phyloP scores from a whole-genome alignment of 495 filamentous ascomycete genomes.

The Penicillium coprophilum region DNA sequence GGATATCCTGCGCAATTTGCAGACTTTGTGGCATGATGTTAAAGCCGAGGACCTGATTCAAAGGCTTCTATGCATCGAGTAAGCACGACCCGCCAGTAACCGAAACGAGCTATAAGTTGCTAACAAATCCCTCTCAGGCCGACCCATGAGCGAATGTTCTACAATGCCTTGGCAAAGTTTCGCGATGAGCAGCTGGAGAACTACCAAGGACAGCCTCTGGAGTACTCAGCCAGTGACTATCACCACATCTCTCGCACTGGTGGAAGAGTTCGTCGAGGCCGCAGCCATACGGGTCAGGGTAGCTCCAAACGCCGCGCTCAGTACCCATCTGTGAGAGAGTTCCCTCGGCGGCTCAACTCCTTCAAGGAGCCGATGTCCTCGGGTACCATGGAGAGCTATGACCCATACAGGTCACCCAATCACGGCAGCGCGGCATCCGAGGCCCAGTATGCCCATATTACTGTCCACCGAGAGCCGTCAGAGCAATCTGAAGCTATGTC shows the following conservation, averaged over 20 bases:
- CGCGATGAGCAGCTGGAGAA: constrained; percentile 80
- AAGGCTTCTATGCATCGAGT: constrained; percentile 67
- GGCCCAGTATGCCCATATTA: constrained; percentile 59
- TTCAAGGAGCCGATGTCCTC: constrained; percentile 48
- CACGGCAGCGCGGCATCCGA: constrained; percentile 36
- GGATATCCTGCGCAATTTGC: constrained; percentile 78
- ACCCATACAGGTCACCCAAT: constrained; percentile 76
- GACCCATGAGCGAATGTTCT: constrained; percentile 90
- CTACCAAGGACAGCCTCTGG: constrained; percentile 67
- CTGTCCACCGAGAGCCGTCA: constrained; percentile 55
- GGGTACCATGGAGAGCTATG: constrained; percentile 63
- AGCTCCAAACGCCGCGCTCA: constrained; percentile 60
- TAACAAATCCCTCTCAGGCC: constrained; percentile 44
- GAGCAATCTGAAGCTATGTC: not conserved
- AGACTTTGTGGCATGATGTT: constrained; percentile 83
- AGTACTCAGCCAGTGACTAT: constrained; percentile 82
- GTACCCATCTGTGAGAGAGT: constrained; percentile 68
- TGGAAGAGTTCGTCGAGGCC: constrained; percentile 18
- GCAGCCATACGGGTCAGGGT: constrained; percentile 24
- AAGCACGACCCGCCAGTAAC: constrained; percentile 34
- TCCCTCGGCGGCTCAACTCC: constrained; percentile 43
- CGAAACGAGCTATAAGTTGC: not conserved
- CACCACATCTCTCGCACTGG: constrained; percentile 64
- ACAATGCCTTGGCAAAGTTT: constrained; percentile 77
- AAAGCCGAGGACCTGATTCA: constrained; percentile 67